These are phyloP conservation scores for Venturia aucupariae DNA, from an alignment of 2,329 filamentous ascomycete genomes.

Conservation along the genomic window DNA sequence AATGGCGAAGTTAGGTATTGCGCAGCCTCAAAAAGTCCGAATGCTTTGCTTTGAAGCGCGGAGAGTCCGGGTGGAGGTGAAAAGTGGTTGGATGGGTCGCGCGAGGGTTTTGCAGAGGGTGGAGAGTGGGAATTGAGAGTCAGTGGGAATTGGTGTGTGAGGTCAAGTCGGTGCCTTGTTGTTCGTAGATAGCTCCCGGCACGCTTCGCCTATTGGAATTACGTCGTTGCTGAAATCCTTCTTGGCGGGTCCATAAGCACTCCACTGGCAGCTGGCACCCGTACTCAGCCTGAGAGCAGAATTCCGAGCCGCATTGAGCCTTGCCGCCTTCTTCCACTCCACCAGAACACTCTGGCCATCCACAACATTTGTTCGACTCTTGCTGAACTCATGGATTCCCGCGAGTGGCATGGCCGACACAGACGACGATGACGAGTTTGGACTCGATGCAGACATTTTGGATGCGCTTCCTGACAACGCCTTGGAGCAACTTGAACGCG, in stretches of 20 bases:
- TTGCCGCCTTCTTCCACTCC: neutral
- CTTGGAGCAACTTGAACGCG: slow-evolving; percentile 36
- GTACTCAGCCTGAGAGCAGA: too few relatives aligned
- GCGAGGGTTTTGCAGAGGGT: too few relatives aligned
- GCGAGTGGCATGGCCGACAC: slow-evolving; percentile 23
- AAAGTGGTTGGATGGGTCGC: neutral
- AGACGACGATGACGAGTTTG: slow-evolving; percentile 37
- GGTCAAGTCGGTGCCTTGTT: neutral
- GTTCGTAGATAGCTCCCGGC: neutral
- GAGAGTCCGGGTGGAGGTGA: neutral
- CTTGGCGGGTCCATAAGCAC: neutral
- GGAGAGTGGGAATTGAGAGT: neutral
- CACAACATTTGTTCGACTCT: neutral
- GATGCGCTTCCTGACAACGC: slow-evolving; percentile 37
- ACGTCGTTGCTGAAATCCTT: neutral
- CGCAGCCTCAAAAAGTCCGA: neutral
- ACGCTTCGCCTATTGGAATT: neutral
- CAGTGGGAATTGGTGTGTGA: neutral
- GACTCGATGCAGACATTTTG: slow-evolving; percentile 33
- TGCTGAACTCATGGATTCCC: slow-evolving; percentile 5
- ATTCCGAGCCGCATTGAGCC: too few relatives aligned
- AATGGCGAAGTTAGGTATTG: neutral
- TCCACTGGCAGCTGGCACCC: neutral
- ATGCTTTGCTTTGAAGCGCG: neutral
- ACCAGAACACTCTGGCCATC: neutral